phyloP scores from a whole-genome alignment of 257 asterid genomes.

The Jaltomata sinuosa region DNA sequence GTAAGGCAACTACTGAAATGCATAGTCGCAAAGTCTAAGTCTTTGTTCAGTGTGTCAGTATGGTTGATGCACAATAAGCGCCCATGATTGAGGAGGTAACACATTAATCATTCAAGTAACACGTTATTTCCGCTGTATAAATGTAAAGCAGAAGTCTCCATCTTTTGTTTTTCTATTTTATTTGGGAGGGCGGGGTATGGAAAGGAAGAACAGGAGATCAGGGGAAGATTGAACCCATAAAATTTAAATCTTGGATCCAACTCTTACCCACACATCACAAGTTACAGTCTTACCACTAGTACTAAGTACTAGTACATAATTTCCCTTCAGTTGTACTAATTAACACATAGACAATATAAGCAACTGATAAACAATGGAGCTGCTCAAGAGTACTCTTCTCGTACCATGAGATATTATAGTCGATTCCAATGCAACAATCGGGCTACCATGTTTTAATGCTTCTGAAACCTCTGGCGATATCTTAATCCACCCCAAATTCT shows the following conservation, averaged over 20 bases:
- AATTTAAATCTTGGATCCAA: too few species aligned
- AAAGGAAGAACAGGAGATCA: background rate
- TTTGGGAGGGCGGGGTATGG: background rate
- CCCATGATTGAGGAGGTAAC: background rate
- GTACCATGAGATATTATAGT: conserved; percentile 92
- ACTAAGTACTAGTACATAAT: background rate
- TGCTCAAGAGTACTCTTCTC: too few species aligned
- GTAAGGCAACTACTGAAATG: background rate
- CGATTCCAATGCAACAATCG: conserved; percentile 96
- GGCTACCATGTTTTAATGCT: conserved; percentile 59
- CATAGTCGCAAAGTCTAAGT: background rate
- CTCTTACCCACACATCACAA: too few species aligned
- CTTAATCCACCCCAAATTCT: conserved; percentile 24
- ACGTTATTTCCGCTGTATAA: background rate
- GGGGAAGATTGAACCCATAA: too few species aligned
- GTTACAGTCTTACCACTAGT: background rate
- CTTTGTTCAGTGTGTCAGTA: background rate
- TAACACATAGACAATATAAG: background rate
- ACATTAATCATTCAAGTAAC: background rate
- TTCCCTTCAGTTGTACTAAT: background rate
- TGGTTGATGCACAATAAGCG: background rate
- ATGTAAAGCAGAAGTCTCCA: background rate
- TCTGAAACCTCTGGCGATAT: conserved; percentile 66
- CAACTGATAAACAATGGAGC: too few species aligned
- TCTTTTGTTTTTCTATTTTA: background rate